phyloP scores from a whole-genome alignment of 116 monocot species.

The Zostera marina region DNA sequence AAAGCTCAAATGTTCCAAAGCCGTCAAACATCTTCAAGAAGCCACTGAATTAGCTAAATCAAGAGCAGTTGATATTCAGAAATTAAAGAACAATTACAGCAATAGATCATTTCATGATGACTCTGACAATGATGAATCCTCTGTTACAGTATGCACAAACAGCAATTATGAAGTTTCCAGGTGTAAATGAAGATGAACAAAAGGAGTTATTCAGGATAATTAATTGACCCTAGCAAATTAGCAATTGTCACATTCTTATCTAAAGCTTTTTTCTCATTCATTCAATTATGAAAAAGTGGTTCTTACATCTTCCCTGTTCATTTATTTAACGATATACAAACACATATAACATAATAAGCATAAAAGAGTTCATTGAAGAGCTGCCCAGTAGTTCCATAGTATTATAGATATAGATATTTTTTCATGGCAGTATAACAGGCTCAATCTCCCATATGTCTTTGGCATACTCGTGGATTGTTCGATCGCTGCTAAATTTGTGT shows the following conservation, averaged over 20 bases:
- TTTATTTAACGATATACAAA: too few relatives aligned
- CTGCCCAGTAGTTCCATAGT: too few relatives aligned
- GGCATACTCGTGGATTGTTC: conserved; percentile 20
- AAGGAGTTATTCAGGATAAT: not conserved
- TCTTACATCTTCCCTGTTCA: too few relatives aligned
- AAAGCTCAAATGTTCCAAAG: not conserved
- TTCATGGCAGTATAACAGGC: conserved; percentile 4
- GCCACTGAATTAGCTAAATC: conserved; percentile 1
- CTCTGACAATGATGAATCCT: not conserved
- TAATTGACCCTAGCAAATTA: not conserved
- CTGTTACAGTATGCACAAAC: not conserved
- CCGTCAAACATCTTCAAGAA: conserved; percentile 1
- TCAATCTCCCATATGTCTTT: conserved; percentile 9
- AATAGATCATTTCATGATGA: not conserved
- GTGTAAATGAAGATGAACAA: not conserved
- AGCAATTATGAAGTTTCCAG: not conserved
- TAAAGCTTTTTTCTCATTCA: not conserved
- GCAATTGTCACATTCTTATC: too few relatives aligned
- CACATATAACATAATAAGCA: too few relatives aligned
- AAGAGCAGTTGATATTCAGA: conserved; percentile 3
- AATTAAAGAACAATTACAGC: not conserved
- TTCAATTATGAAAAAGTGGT: not conserved
- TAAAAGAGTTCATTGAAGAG: too few relatives aligned
- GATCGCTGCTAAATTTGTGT: conserved; percentile 91
- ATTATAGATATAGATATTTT: too few relatives aligned